Base-by-base conservation (phyloP, 2,329 filamentous ascomycete species). In the Pyrenochaeta sp. region DNA sequence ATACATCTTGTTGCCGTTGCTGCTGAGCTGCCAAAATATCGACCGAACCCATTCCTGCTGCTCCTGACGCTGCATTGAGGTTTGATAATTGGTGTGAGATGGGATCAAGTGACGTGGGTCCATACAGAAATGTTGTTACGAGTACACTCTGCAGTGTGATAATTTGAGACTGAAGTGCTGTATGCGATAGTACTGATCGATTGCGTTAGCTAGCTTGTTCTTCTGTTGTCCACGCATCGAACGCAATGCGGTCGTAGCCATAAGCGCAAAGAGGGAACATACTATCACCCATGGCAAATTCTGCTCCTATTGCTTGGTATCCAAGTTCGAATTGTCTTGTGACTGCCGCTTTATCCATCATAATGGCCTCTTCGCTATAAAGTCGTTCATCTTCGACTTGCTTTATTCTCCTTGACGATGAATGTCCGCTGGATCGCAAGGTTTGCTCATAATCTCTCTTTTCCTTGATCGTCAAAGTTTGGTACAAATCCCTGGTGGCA, bases 281-380 rank as follows among this genome's bases (percentile, higher is more conserved):
- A 74, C 73, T 66, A 59, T 75, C 72, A 12, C 73, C 73, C 18
- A 70, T 50, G 14, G 70, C 68, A 47, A 73, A 74, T 2, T 63
- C 58, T 17, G 54, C 29, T 4, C 73, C 73, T 33, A 70, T 44
- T 15, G 69, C 67, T 15, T 68, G 61, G 27, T 64, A 60, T 1
- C 72, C 73, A 35, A 63, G 61, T 23, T 74, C 70, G 35, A 71
- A 73, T 39, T 66, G 58, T 27, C 66, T 54, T 30, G 61, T 63
- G 9, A 75, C 66, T 7, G 72, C 70, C 11, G 66, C 60, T 52
- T 72, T 74, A 51, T 75, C 71, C 48, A 70, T 61, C 17, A 67
- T 55, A 33, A 75, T 63, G 21, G 62, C 62, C 31, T 73, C 66
- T 11, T 72, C 71, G 37, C 60, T 66, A 11, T 49, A 56, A 11